Conservation (phyloP, 2,329 filamentous ascomycete genomes). For the Cordyceps fumosorosea region DNA sequence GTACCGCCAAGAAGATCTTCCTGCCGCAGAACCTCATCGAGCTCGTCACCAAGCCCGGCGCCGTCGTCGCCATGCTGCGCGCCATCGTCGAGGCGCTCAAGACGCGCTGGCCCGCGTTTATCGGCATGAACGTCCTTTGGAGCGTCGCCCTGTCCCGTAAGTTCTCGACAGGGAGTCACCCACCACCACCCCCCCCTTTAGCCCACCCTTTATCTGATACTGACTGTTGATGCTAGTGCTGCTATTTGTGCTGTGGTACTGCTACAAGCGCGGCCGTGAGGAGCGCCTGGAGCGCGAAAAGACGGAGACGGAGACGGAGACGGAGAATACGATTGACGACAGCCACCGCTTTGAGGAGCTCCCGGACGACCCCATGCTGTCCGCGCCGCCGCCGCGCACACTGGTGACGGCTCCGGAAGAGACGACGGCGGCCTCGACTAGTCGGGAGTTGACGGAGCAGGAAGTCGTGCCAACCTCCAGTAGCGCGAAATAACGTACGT, state of each 20-base stretch:
- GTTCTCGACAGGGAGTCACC: slow-evolving; percentile 23
- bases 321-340: slow-evolving; percentile 29
- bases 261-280: slow-evolving; percentile 89
- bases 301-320: slow-evolving; percentile 32
- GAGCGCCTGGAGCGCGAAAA: slow-evolving; percentile 63
- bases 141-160: slow-evolving; percentile 80
- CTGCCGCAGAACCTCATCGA: slow-evolving; percentile 69
- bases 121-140: slow-evolving; percentile 88
- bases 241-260: slow-evolving; percentile 95
- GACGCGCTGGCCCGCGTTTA: slow-evolving; percentile 79
- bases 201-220: no score
- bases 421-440: not conserved
- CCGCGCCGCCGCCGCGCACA: slow-evolving; percentile 25
- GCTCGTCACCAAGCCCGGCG: slow-evolving; percentile 79
- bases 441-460: not conserved
- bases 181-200: not conserved
- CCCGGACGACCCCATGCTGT: slow-evolving; percentile 40
- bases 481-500: not conserved
- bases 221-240: slow-evolving; percentile 48
- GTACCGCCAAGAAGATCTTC: slow-evolving; percentile 59
- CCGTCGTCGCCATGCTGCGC: slow-evolving; percentile 74
- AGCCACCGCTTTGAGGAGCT: slow-evolving; percentile 42
- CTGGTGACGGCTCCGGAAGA: slow-evolving; percentile 10
- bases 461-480: not conserved
- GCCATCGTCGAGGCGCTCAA: slow-evolving; percentile 89